phyloP scores from a whole-genome alignment of 768 basidiomycete genomes.

The Suillus subaureus region DNA sequence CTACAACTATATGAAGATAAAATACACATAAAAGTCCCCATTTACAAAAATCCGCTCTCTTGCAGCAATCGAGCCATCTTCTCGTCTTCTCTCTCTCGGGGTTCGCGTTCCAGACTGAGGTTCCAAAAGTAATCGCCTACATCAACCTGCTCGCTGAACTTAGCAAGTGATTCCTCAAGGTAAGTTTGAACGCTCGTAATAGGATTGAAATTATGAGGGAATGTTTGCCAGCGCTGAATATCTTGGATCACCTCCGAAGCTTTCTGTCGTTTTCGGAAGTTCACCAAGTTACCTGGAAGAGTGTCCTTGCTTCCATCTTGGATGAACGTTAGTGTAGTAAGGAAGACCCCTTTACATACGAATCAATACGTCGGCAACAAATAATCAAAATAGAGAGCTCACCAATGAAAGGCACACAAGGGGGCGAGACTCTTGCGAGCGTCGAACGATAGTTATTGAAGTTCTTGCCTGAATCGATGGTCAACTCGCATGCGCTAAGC shows the following conservation, averaged over 20 bases:
- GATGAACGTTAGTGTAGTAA: conserved; percentile 96
- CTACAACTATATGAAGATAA: neutral
- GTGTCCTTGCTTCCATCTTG: conserved; percentile 94
- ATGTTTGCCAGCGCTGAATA: conserved; percentile 94
- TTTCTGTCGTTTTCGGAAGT: conserved; percentile 94
- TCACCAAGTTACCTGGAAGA: conserved; percentile 77
- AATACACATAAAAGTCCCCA: neutral
- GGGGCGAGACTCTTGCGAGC: conserved; percentile 82
- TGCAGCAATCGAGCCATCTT: conserved; percentile 91
- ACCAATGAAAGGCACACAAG: conserved; percentile 98
- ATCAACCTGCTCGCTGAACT: conserved; percentile 67
- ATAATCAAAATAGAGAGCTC: conserved; percentile 22
- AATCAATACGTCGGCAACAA: conserved; percentile 6
- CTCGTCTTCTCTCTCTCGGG: conserved; percentile 94
- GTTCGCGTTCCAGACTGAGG: conserved; percentile 84
- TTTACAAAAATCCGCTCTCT: conserved; percentile 83
- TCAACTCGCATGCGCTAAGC: conserved; percentile 81
- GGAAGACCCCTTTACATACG: conserved; percentile 75
- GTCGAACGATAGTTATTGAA: conserved; percentile 89
- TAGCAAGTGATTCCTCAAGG: conserved; percentile 77
- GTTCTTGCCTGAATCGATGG: conserved; percentile 92
- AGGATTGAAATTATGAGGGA: conserved; percentile 81
- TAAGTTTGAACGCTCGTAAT: conserved; percentile 70
- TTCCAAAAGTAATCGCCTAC: conserved; percentile 83
- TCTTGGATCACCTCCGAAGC: conserved; percentile 96